Evolutionary conservation across 2,329 filamentous ascomycete species (phyloP).

Genomic region (Trichoderma sp.): DNA sequence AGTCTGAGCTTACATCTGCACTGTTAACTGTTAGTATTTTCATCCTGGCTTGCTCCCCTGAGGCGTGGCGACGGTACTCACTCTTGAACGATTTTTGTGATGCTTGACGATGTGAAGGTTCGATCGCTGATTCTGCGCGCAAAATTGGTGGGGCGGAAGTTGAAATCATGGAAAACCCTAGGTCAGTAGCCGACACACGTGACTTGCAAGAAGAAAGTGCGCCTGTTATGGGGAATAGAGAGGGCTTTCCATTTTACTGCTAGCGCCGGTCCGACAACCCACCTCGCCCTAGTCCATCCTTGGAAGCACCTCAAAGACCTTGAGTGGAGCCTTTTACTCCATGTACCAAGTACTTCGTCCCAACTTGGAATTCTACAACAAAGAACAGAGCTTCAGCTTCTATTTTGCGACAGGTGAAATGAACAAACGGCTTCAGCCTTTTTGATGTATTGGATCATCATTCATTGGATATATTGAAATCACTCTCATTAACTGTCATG

Average conservation of each 20-base stretch:
- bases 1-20: constrained; percentile 76
- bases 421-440: neutral
- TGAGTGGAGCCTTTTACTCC: neutral
- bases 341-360: neutral
- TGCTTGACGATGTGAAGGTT: constrained; percentile 45
- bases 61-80: constrained; percentile 42
- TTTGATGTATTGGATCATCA: neutral
- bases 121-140: constrained; percentile 37
- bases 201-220: constrained; percentile 18
- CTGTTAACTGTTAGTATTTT: constrained; percentile 56
- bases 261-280: neutral
- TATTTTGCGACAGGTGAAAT: too few species aligned
- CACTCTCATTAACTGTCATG: neutral
- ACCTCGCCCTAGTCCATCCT: neutral
- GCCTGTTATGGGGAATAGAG: neutral
- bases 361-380: neutral
- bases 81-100: constrained; percentile 57
- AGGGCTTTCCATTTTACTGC: neutral
- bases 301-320: neutral
- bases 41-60: neutral
- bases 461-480: too few species aligned
- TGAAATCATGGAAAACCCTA: constrained; percentile 38
- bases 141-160: constrained; percentile 46
- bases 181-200: constrained; percentile 35
- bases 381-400: neutral